These are phyloP conservation scores for Paratinospora sagittata DNA, from an alignment of 164 flowering plant species.

Conservation along the genomic window DNA sequence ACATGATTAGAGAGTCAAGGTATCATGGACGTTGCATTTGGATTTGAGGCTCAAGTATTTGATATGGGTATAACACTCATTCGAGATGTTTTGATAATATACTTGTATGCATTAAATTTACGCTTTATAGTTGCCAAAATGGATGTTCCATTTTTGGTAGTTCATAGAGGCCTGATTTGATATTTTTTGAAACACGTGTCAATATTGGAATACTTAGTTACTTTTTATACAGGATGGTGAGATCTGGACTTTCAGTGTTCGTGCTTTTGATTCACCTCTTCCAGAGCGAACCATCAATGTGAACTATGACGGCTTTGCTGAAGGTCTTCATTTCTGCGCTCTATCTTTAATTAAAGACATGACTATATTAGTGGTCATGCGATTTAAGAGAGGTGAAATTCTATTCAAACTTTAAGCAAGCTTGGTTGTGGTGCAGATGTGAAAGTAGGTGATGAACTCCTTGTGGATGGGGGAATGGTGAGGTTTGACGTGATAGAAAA, in stretches of 20 bases:
- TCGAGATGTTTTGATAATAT: too few relatives aligned
- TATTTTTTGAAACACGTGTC: too few relatives aligned
- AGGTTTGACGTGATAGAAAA: conserved; percentile 96
- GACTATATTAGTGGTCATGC: background rate
- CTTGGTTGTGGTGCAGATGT: conserved; percentile 49
- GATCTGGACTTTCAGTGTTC: conserved; percentile 89
- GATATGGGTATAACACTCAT: too few relatives aligned
- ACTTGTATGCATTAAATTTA: background rate
- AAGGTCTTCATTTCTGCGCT: conserved; percentile 44
- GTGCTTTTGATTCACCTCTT: conserved; percentile 60
- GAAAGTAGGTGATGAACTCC: conserved; percentile 87
- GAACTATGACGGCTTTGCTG: conserved; percentile 96
- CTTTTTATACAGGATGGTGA: conserved; percentile 77
- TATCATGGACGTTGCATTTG: too few relatives aligned
- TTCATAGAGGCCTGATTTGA: background rate
- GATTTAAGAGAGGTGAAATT: conserved; percentile 2
- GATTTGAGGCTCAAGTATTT: too few relatives aligned
- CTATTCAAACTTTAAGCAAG: conserved; percentile 11
- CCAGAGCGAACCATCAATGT: conserved; percentile 88
- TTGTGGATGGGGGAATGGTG: conserved; percentile 99
- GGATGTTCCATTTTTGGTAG: background rate
- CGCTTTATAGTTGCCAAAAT: background rate
- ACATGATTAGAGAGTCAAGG: too few relatives aligned
- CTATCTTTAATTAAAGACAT: background rate
- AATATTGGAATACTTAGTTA: too few relatives aligned